Evolutionary conservation across 2,329 filamentous ascomycete species (phyloP), one percentile per base, ranked within the genome.

Genomic region (Phialophora verrucosa): DNA sequence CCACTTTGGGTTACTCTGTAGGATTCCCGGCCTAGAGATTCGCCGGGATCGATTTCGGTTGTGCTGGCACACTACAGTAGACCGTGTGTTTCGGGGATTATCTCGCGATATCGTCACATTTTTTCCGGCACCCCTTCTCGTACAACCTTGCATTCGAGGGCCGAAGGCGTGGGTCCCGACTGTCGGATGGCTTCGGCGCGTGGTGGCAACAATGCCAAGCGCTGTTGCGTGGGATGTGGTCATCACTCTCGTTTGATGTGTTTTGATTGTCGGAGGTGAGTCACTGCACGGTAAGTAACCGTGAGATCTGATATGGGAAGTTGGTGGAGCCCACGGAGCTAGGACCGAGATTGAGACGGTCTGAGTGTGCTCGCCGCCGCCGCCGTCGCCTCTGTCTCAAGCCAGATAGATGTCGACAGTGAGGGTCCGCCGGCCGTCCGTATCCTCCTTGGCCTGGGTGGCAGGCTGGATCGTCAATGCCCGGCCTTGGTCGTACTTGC

Each of bases 391-490:
- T 23, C n/a, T 14, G 8, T 53, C 44, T 65, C 62, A 68, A n/a
- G 53, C 51, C 12, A 69, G 61, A 47, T 66, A 60, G 49, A 67
- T 57, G 57, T 69, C 67, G 17, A 69, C 64, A 14, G 49, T 65
- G 29, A 69, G 50, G 4, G 56, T 65, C 47, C 64, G 61, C 42
- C 67, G 51, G 17, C 67, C 64, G 4, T 60, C 38, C 23, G 23
- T 54, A 32, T 69, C 64, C 35, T 69, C 57, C 31, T 60, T 64
- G 14, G 66, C 58, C 10, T 64, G 42, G 2, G 58, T 14, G 17
- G 64, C 67, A n/a, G 64, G 64, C 10, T 50, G 14, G 32, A 66
- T 62, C 12, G 59, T 47, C 25, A 65, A n/a, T 5, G 62, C 49
- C 29, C 67, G 62, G 12, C 64, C 64, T 17, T 62, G 64, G 25